Percentiles rank a stretch among this genome's conserved stretches.
Conservation (phyloP, 108 stramenopile genomes). For the Craspedostauros australis region DNA sequence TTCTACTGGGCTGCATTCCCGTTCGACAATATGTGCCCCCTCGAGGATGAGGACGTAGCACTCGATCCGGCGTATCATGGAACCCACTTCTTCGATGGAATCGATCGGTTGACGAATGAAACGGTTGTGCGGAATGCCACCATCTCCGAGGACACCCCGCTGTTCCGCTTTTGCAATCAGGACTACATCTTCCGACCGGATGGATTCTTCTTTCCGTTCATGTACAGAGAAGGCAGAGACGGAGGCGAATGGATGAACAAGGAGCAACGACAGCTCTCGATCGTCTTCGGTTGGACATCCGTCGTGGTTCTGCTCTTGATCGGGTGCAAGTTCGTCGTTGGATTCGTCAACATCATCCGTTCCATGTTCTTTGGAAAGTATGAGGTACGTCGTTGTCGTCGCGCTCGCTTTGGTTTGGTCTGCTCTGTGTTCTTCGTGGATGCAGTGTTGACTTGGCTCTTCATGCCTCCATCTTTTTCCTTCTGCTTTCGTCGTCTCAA, state of each 20-base stretch:
- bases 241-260: constrained; percentile 68
- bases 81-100: not conserved
- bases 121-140: not conserved
- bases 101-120: not conserved
- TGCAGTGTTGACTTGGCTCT: not conserved
- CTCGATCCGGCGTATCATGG: constrained; percentile 14
- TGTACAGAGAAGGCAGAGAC: constrained; percentile 20
- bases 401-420: not conserved
- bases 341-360: constrained; percentile 9
- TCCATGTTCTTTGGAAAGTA: constrained; percentile 13
- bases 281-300: constrained; percentile 56
- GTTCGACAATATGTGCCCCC: constrained; percentile 81
- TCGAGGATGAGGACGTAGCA: constrained; percentile 2
- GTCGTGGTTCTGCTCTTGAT: constrained; percentile 20
- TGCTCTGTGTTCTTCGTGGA: not conserved
- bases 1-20: constrained; percentile 81
- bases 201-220: constrained; percentile 38
- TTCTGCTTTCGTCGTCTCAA: not conserved
- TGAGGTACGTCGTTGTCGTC: constrained; percentile 1
- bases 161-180: constrained; percentile 32
- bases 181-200: constrained; percentile 19
- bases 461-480: not conserved
- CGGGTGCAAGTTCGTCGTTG: constrained; percentile 10
- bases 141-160: not conserved
- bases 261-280: constrained; percentile 55